Evolutionary conservation across 208 protist species (phyloP).

Genomic region (Vickermania spadyakhi): DNA sequence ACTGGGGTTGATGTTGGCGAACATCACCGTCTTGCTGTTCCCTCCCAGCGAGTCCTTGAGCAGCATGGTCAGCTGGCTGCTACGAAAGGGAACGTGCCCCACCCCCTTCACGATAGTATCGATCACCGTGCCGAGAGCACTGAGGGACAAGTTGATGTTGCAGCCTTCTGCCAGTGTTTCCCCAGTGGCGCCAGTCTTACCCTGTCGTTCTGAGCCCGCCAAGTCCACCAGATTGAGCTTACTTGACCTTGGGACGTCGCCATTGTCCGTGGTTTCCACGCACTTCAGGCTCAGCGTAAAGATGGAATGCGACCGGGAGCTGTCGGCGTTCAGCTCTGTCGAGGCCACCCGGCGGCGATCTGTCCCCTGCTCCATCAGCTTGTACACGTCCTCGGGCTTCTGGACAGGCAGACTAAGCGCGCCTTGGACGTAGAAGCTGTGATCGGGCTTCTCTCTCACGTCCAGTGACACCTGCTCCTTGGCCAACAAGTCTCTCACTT

Average conservation of each 20-base stretch:
- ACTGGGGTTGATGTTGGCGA: constrained; percentile 85
- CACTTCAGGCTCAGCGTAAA: constrained; percentile 84
- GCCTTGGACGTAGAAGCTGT: constrained; percentile 80
- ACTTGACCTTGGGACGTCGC: constrained; percentile 55
- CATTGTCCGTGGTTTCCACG: constrained; percentile 68
- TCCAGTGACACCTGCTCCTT: constrained; percentile 81
- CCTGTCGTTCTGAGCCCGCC: constrained; percentile 86
- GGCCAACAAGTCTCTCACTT: constrained; percentile 76
- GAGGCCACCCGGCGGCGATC: constrained; percentile 65
- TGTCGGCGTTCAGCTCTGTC: constrained; percentile 87
- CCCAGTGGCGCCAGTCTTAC: constrained; percentile 84
- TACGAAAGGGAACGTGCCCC: constrained; percentile 80
- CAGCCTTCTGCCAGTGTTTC: constrained; percentile 90
- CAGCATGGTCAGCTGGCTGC: constrained; percentile 80
- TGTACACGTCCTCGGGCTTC: constrained; percentile 59
- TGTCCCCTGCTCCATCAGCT: constrained; percentile 82
- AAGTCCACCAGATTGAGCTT: constrained; percentile 92
- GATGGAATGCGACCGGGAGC: constrained; percentile 85
- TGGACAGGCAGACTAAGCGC: constrained; percentile 66
- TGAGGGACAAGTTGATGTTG: constrained; percentile 92
- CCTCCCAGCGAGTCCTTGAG: constrained; percentile 88
- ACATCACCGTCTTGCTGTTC: constrained; percentile 87
- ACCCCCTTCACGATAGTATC: constrained; percentile 86
- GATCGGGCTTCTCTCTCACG: constrained; percentile 75
- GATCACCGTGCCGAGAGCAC: constrained; percentile 84